Evolutionary conservation across 148 eudicot species (phyloP), one percentile per base, ranked within the genome.

Genomic region (Nyssa sinensis): DNA sequence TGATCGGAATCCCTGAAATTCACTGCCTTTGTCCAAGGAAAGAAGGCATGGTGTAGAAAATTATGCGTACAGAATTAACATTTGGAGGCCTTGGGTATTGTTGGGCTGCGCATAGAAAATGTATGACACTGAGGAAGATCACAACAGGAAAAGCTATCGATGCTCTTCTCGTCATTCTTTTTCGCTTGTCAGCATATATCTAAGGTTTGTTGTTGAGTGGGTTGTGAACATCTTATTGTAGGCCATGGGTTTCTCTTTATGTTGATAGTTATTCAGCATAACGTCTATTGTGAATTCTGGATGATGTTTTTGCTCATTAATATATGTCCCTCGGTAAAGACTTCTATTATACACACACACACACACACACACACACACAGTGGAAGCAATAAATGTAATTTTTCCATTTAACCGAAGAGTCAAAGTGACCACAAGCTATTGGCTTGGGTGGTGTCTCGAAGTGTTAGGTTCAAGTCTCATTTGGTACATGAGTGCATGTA

Each of bases 191-290:
- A 66, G 13, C 41, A 66, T 10, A 19, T 41, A 67, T 67, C 33
- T 44, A 67, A 67, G 71, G 58, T 67, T 32, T 44, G 51, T 44
- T 44, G n/a, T 44, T 14, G 51, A 44, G 16, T 44, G 51, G 51
- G 17, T 29, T 17, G 58, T 44, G 27, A 19, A 29, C 6, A 67
- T 19, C 5, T 47, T 67, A 44, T 19, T 47, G 8, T 27, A 17
- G 58, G 34, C 19, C 71, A 28, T 44, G 71, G 35, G 29, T 67
- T 67, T 67, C 70, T 67, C 39, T 11, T 67, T n/a, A 47, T 67
- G 29, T 67, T 47, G 3, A 32, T 44, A 61, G 33, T 61, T 41
- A 58, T 44, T 67, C 44, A 6, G 19, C 14, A 35, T 67, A 3
- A 44, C 16, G 27, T 44, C 6, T 28, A 14, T 44, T 44, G 51